Conservation (phyloP, 2,329 filamentous ascomycete species). For the Monilinia polystroma region DNA sequence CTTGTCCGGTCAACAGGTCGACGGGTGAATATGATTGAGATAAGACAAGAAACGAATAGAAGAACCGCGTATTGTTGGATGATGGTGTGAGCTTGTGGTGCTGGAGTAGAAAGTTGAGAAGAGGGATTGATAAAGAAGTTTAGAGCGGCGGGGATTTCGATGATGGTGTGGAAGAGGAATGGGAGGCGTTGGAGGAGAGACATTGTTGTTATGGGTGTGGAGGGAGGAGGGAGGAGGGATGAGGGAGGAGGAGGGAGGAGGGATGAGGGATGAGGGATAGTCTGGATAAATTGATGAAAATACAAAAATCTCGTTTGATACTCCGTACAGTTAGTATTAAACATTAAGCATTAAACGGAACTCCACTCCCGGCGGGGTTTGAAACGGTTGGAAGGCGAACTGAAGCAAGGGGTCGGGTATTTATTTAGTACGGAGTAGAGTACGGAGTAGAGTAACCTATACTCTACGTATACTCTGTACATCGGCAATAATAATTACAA, state of each 20-base stretch:
- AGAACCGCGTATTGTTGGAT: constrained; percentile 44
- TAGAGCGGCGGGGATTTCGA: constrained; percentile 42
- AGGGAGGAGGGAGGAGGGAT: too few species aligned
- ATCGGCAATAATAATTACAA: too few species aligned
- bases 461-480: too few species aligned
- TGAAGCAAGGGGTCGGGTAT: too few species aligned
- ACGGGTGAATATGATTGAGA: constrained; percentile 40
- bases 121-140: constrained; percentile 43
- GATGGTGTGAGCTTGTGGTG: constrained; percentile 41
- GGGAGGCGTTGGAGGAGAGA: constrained; percentile 25
- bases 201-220: background rate
- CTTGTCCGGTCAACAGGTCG: constrained; percentile 37
- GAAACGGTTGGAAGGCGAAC: background rate
- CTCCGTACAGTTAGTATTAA: background rate
- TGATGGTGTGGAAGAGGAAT: constrained; percentile 40
- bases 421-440: too few species aligned
- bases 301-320: too few species aligned
- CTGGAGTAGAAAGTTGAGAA: constrained; percentile 36
- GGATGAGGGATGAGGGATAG: background rate
- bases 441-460: too few species aligned
- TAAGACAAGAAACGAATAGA: constrained; percentile 40
- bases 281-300: background rate
- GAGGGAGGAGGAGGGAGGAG: too few species aligned
- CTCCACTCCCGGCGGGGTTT: background rate
- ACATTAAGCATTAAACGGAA: background rate